phyloP scores from a whole-genome alignment of 2,329 filamentous ascomycete genomes.

The Claviceps quebecensis region DNA sequence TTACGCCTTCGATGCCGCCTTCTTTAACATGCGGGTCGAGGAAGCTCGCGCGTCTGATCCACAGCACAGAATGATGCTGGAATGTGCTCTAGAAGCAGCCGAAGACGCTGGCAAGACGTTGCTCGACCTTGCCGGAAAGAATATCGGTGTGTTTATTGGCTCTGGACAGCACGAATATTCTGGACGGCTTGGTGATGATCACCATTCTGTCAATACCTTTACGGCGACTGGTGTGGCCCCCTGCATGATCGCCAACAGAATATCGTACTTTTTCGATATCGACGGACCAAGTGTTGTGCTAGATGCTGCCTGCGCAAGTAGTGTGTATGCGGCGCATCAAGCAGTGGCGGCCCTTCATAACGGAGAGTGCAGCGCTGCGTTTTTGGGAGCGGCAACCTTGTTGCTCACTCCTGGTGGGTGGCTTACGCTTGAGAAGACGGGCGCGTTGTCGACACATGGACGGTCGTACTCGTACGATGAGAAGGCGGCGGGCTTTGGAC shows the following conservation, averaged over 20 bases:
- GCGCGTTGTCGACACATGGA: slow-evolving; percentile 14
- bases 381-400: slow-evolving; percentile 9
- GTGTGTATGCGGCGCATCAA: slow-evolving; percentile 20
- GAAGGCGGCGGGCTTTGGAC: slow-evolving; percentile 29
- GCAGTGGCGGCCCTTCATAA: slow-evolving; percentile 8
- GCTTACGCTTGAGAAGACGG: slow-evolving; percentile 4
- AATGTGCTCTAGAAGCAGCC: slow-evolving; percentile 34
- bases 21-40: slow-evolving; percentile 29
- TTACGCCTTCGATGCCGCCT: slow-evolving; percentile 29
- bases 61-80: slow-evolving; percentile 32
- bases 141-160: slow-evolving; percentile 26
- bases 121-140: slow-evolving; percentile 27
- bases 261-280: slow-evolving; percentile 11
- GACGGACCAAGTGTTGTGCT: slow-evolving; percentile 15
- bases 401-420: slow-evolving; percentile 7
- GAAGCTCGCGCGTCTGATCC: slow-evolving; percentile 30
- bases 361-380: slow-evolving; percentile 6
- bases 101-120: slow-evolving; percentile 33
- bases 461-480: slow-evolving; percentile 20
- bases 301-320: slow-evolving; percentile 26
- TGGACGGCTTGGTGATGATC: not conserved
- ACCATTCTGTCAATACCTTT: not conserved
- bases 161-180: slow-evolving; percentile 2
- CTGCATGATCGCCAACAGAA: slow-evolving; percentile 8
- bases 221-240: slow-evolving; percentile 4